A percentile compares a stretch with the other conserved stretches of the same genome.
phyloP scores from a whole-genome alignment of 2,329 filamentous ascomycete genomes.

The Neurospora sp. region DNA sequence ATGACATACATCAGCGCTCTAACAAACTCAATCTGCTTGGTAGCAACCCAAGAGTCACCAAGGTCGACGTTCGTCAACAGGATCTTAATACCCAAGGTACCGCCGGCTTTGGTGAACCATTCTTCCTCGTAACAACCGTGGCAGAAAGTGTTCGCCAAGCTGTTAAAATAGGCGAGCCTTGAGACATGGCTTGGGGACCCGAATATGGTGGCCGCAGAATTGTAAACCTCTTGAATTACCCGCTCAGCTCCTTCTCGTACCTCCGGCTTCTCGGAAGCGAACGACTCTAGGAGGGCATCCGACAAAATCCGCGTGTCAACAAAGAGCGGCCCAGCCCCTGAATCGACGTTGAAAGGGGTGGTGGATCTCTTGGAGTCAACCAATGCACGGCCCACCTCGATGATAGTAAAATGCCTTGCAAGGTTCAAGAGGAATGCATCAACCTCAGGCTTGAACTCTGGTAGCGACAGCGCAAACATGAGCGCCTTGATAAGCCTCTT shows the following conservation, averaged over 20 bases:
- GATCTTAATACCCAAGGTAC: slow-evolving; percentile 81
- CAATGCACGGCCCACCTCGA: slow-evolving; percentile 82
- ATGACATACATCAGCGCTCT: slow-evolving; percentile 93
- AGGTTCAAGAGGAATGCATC: slow-evolving; percentile 67
- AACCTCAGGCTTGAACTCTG: slow-evolving; percentile 70
- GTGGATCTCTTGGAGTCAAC: slow-evolving; percentile 67
- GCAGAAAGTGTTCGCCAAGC: slow-evolving; percentile 75
- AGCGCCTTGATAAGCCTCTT: slow-evolving; percentile 84
- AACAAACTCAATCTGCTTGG: slow-evolving; percentile 79
- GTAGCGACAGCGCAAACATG: slow-evolving; percentile 75
- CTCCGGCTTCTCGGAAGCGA: slow-evolving; percentile 73
- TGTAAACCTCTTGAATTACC: slow-evolving; percentile 68
- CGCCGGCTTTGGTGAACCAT: slow-evolving; percentile 96
- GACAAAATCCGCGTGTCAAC: slow-evolving; percentile 82
- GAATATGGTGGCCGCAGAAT: slow-evolving; percentile 68
- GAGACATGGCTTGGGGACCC: slow-evolving; percentile 63
- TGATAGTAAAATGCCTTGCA: slow-evolving; percentile 79
- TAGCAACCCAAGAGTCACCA: slow-evolving; percentile 71
- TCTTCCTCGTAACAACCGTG: slow-evolving; percentile 96
- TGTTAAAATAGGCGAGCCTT: slow-evolving; percentile 73
- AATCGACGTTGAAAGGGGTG: slow-evolving; percentile 73
- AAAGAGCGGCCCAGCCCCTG: slow-evolving; percentile 77
- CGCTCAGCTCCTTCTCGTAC: slow-evolving; percentile 77
- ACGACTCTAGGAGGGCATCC: slow-evolving; percentile 80
- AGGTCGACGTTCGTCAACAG: slow-evolving; percentile 78